Evolutionary conservation across 2,329 filamentous ascomycete species (phyloP).

Genomic region (Pseudogymnoascus sp.): DNA sequence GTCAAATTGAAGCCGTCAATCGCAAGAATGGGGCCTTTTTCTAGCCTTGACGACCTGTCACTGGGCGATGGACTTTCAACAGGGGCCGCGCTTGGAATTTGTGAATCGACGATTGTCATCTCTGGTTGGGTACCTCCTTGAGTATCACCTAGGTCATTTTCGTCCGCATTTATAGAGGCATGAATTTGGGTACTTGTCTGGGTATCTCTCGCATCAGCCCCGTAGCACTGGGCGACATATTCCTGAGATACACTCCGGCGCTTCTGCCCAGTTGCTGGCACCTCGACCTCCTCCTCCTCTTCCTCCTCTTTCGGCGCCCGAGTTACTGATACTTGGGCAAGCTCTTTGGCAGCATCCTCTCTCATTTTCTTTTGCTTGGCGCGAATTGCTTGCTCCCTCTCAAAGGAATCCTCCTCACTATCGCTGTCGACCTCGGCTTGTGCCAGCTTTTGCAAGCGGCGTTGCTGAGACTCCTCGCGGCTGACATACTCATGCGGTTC

Average conservation of each 20-base stretch:
- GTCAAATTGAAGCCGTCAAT: neutral
- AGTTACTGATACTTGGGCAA: neutral
- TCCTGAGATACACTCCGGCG: constrained; percentile 16
- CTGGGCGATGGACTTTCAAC: neutral
- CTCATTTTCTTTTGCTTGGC: neutral
- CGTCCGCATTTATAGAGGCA: neutral
- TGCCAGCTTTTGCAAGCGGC: neutral
- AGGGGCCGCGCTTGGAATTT: neutral
- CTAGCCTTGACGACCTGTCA: neutral
- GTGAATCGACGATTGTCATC: constrained; percentile 2
- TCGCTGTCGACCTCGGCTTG: neutral
- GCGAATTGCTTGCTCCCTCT: neutral
- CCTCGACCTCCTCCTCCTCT: neutral
- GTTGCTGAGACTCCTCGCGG: neutral
- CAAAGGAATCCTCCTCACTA: neutral
- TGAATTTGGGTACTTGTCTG: constrained; percentile 15
- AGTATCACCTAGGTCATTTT: neutral
- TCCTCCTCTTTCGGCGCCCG: neutral
- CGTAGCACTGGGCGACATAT: constrained; percentile 23
- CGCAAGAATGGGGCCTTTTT: neutral
- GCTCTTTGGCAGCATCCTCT: constrained; percentile 4
- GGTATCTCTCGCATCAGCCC: constrained; percentile 21
- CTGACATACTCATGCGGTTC: neutral
- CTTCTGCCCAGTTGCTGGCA: neutral
- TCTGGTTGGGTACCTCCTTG: constrained; percentile 1